Evolutionary conservation across 1,139 yeast species (phyloP), one percentile per base, ranked within the genome.

Genomic region (Kurtzmaniella quercitrusa): DNA sequence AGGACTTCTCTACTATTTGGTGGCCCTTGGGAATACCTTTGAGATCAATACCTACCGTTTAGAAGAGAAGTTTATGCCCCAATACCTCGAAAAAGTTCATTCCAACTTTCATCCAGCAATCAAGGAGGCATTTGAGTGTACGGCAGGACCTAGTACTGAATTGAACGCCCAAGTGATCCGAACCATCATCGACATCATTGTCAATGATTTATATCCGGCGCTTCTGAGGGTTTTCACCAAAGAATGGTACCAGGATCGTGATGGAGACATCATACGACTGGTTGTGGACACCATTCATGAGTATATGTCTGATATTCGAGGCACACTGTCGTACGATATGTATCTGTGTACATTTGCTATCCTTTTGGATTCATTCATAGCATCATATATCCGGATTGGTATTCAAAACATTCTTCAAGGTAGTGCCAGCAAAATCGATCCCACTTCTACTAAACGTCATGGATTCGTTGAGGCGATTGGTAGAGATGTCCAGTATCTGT

Each of bases 41-140:
- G 96, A 89, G 60, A 85, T 89, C 65, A 81, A 86, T 53, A 86
- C 91, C 17, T 95, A 93, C 19, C 82, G 86, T 50, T 78, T 86
- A 49, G 81, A 86, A 25, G 95, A 87, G 48, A 86, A 85, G 38
- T 81, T 89, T 43, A 73, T 85, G 19, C 79, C 82, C 14, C 79
- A 75, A 45, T 82, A 85, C 58, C 73, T 79, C 25, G 78, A 76
- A 2, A 73, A 82, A 56, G 91, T 89, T 12, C 84, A 86, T 40
- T 73, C 81, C 42, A 77, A 72, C 45, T 85, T 85, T 61, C 80
- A 79, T 46, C 66, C 66, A 3, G 66, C 75, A 41, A 82, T 87
- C 43, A 72, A 75, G 15, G 68, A 70, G 25, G 75, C 79, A 10
- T 73, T 86, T 54, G 85, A 82, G 47, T 76, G 71, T 41, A 84